These are phyloP conservation scores for Catharanthus roseus DNA, from an alignment of 257 asterid species.

Conservation along the genomic window DNA sequence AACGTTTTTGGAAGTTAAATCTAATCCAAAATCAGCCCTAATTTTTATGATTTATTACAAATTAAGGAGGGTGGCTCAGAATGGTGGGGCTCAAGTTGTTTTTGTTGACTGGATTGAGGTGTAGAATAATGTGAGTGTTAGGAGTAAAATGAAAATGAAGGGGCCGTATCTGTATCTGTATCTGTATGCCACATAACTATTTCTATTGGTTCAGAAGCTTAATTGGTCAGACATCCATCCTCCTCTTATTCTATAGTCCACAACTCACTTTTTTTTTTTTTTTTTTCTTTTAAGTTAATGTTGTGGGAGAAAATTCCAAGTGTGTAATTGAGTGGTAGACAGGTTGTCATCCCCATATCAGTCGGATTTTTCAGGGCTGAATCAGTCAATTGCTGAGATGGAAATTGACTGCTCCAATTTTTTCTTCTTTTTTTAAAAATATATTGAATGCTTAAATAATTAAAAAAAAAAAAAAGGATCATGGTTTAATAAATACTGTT, in stretches of 20 bases:
- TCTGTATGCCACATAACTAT: constrained; percentile 45
- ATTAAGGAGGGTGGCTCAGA: too few species aligned
- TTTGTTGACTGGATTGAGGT: constrained; percentile 52
- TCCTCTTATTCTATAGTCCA: neutral
- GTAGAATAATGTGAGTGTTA: neutral
- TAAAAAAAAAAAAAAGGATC: too few species aligned
- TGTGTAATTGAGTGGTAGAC: neutral
- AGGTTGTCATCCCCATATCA: neutral
- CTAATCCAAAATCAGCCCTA: too few species aligned
- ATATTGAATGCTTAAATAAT: too few species aligned
- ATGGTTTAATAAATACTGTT: too few species aligned
- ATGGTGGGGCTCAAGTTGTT: constrained; percentile 32
- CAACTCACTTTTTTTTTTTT: neutral
- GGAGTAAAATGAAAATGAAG: too few species aligned
- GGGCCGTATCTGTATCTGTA: constrained; percentile 4
- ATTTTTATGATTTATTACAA: too few species aligned
- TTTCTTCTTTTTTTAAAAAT: too few species aligned
- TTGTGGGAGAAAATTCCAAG: neutral
- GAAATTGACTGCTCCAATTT: neutral
- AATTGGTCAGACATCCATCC: constrained; percentile 20
- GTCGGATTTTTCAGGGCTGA: neutral
- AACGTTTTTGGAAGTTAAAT: too few species aligned
- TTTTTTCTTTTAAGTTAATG: neutral
- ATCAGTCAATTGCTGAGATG: neutral
- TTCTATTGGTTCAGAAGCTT: constrained; percentile 43